Base-by-base conservation (phyloP, 2,329 filamentous ascomycete species). In the Bipolaris zeicola region DNA sequence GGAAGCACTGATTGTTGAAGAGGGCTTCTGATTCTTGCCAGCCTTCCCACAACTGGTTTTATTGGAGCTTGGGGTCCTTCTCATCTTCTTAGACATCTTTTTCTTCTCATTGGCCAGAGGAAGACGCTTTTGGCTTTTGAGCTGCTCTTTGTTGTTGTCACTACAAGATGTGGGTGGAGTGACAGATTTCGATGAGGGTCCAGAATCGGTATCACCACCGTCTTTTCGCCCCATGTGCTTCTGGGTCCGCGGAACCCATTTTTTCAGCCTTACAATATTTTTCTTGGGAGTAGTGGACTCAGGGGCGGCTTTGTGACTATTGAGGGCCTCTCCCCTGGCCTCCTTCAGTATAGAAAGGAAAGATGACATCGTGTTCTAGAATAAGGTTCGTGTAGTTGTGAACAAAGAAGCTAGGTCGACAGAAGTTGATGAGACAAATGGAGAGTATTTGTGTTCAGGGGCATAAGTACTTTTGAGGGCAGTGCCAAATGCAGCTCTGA, bases 51-150 rank as follows among this genome's bases (percentile, higher is more conserved):
- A 0, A 7, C 36, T 14, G 7, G 10, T 7, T n/a, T 22, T 13
- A 18, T 8, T 1, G 36, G 18, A 36, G 14, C 4, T 5, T 24
- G 2, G n/a, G 5, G 3, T 24, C 20, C 6, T 47, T 13, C 16
- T 24, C 13, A 10, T 37, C 44, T 36, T 47, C 11, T 1, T 26
- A 7, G 1, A n/a, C 8, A 8, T 3, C 6, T 20, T 37, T 10
- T 53, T 5, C 1, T 50, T 39, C 4, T 46, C 10, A 6, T 55
- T 22, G 5, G 14, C 28, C 3, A 22, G 16, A 34, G 41, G 42
- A 8, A 18, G 34, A 36, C 52, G 42, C 34, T 55, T 51, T 10
- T 46, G 50, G 10, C 26, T 7, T 31, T 46, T 41, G 41, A 16
- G 2, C 8, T 20, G 3, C 24, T 51, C 22, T 24, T 14, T 20